Conservation (phyloP, 345 rosid species). For the Sonneratia alba region DNA sequence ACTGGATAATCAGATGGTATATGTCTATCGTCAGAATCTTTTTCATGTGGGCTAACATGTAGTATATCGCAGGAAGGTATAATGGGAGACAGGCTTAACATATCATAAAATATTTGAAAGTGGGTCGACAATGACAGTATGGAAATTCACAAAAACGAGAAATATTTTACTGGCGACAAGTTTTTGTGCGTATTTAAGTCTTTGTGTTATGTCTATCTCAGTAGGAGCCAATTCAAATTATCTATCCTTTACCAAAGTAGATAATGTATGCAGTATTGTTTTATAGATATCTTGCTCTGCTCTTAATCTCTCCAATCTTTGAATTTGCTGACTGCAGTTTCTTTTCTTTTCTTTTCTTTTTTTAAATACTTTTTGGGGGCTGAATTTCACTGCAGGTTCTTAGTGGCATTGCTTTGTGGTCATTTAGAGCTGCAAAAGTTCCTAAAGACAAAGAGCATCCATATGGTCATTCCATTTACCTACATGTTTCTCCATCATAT, state of each 20-base stretch:
- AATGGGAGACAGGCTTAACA: neutral
- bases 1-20: neutral
- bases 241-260: neutral
- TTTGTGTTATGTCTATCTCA: too few species aligned
- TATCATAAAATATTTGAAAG: neutral
- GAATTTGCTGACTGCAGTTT: slow-evolving; percentile 36
- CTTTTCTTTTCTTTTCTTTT: slow-evolving; percentile 10
- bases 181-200: too few species aligned
- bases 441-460: slow-evolving; percentile 94
- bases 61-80: too few species aligned
- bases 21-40: neutral
- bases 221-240: too few species aligned
- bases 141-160: neutral
- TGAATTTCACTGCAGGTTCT: slow-evolving; percentile 44
- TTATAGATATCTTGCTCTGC: neutral
- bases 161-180: too few species aligned
- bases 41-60: neutral
- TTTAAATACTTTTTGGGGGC: too few species aligned
- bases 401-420: slow-evolving; percentile 74
- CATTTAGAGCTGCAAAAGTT: slow-evolving; percentile 75
- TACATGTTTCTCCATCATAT: slow-evolving; percentile 16
- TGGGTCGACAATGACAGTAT: neutral
- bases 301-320: neutral
- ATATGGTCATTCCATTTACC: slow-evolving; percentile 63
- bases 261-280: neutral